Evolutionary conservation across 306 rosid species (phyloP).

Genomic region (Pterocarpus santalinus): DNA sequence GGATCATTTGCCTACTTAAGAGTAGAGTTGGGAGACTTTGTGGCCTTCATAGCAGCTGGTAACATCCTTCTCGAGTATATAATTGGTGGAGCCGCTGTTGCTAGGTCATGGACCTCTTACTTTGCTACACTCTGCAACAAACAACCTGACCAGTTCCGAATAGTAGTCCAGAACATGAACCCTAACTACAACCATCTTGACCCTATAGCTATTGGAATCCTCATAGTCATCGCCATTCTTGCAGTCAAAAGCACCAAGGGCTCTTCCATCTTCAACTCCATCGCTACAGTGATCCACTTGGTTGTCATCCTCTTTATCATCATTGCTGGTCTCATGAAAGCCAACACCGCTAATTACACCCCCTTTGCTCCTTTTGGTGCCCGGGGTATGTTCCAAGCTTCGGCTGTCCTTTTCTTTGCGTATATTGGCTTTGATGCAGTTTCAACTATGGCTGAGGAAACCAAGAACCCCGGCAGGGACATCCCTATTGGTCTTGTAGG

Average conservation of each 20-base stretch:
- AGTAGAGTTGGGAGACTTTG: constrained; percentile 84
- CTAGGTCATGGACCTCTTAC: constrained; percentile 91
- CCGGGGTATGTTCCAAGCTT: constrained; percentile 69
- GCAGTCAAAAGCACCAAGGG: constrained; percentile 83
- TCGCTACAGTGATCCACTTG: constrained; percentile 73
- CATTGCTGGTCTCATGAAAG: constrained; percentile 73
- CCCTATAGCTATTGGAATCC: constrained; percentile 69
- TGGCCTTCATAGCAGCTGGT: constrained; percentile 86
- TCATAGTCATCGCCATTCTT: constrained; percentile 51
- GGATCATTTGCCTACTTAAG: constrained; percentile 89
- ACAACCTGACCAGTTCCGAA: constrained; percentile 63
- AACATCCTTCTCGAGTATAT: constrained; percentile 82
- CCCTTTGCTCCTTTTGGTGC: constrained; percentile 48
- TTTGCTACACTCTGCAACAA: constrained; percentile 77
- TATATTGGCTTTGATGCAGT: constrained; percentile 87
- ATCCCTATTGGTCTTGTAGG: constrained; percentile 89
- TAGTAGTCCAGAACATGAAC: constrained; percentile 44
- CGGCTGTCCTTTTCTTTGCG: constrained; percentile 87
- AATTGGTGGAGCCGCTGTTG: constrained; percentile 73
- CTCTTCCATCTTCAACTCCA: constrained; percentile 82
- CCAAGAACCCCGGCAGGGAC: constrained; percentile 78
- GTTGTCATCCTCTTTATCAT: constrained; percentile 69
- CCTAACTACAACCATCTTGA: constrained; percentile 62
- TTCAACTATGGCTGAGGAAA: constrained; percentile 89
- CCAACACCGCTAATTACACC: constrained; percentile 62